Evolutionary conservation across 441 rosid genomes (phyloP), one percentile per base, ranked within the genome.

Genomic region (Arabidopsis hybrid): DNA sequence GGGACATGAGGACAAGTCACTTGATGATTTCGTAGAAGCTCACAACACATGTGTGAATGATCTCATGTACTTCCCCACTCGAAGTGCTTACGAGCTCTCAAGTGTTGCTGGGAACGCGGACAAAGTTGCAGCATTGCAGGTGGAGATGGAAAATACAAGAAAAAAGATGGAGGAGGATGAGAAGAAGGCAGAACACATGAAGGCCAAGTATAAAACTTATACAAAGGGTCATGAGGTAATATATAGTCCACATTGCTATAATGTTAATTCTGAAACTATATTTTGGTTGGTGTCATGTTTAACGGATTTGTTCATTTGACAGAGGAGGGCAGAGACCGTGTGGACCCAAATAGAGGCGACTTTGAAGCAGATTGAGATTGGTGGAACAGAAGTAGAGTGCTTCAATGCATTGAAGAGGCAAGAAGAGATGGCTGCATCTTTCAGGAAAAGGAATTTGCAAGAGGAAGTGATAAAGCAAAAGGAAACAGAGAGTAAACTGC

Each of bases 211-310:
- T 78, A 93, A 84, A 83, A 85, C 93, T 42, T 90, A 89, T 69
- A 93, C 98, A 1, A 92, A 86, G 65, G 99, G 98, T 71, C 93
- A 96, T 80, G 97, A 96, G 98, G 99, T 96, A 87, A 47, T 60
- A 62, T 40, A 32, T 66, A 35, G 46, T 36, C 64, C 42, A 13
- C n/a, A 38, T 40, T 73, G 34, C 55, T 13, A 53, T 4, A 26
- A 51, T 16, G n/a, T 50, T 6, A 58, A 42, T 52, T 42, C 50
- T 58, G 47, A 51, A 56, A 26, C 56, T 18, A 7, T 40, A 8
- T 50, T 50, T 32, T 31, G 57, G 10, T 64, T 64, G 56, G 57
- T 71, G 34, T 42, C 14, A 45, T 38, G 57, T 18, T 50, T 66
- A 36, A 60, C 31, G 55, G 55, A 59, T 72, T 71, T 59, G 35